These are phyloP conservation scores for Chaetomium fimeti DNA, from an alignment of 495 filamentous ascomycete genomes.

Conservation along the genomic window DNA sequence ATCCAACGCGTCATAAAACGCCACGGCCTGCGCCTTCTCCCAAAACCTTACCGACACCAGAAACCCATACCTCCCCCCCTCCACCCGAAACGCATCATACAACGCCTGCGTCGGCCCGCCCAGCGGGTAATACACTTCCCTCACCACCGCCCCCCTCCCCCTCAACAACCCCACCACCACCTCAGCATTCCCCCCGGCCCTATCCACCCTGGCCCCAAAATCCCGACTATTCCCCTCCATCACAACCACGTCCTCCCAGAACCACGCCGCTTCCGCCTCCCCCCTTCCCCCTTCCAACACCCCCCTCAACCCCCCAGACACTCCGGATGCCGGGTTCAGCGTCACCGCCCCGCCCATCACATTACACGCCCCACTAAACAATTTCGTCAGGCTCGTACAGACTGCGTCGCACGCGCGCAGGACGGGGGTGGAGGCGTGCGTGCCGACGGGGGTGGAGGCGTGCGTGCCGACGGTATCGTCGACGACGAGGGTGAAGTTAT, in stretches of 20 bases:
- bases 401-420: slow-evolving; percentile 23
- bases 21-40: slow-evolving; percentile 12
- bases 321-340: slow-evolving; percentile 1
- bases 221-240: slow-evolving; percentile 32
- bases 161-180: slow-evolving; percentile 15
- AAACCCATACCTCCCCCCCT: slow-evolving; percentile 26
- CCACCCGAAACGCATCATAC: slow-evolving; percentile 20
- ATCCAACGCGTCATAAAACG: slow-evolving; percentile 30
- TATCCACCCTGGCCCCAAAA: slow-evolving; percentile 18
- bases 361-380: slow-evolving; percentile 33
- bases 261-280: slow-evolving; percentile 20
- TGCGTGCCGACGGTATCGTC: slow-evolving; percentile 35
- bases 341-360: slow-evolving; percentile 31
- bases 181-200: slow-evolving; percentile 24
- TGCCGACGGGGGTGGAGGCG: slow-evolving; percentile 34
- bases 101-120: slow-evolving; percentile 16
- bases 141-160: slow-evolving; percentile 1
- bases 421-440: slow-evolving; percentile 20
- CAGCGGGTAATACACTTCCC: slow-evolving; percentile 31
- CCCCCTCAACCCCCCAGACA: background rate
- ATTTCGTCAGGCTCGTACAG: slow-evolving; percentile 35
- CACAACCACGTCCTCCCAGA: slow-evolving; percentile 20
- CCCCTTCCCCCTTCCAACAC: background rate
- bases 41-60: slow-evolving; percentile 29
- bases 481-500: slow-evolving; percentile 25